Conservation (phyloP, 2,329 filamentous ascomycete genomes). For the Colletotrichum sp. region DNA sequence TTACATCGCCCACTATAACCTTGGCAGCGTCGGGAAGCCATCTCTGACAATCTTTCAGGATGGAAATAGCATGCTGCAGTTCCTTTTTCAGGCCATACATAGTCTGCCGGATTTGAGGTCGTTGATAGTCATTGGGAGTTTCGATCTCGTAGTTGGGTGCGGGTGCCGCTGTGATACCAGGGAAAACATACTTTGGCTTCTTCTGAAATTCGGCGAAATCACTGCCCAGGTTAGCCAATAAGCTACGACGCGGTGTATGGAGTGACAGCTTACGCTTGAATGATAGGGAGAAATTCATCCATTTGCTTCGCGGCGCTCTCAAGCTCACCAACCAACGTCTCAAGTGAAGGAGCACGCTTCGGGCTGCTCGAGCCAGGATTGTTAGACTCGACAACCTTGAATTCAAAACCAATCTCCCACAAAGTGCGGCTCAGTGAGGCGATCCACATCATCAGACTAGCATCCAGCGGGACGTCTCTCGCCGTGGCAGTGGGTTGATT, state of each 20-base stretch:
- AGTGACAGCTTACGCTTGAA: slow-evolving; percentile 22
- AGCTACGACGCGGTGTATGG: too few relatives aligned
- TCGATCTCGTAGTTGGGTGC: neutral
- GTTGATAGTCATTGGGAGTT: neutral
- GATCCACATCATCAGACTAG: slow-evolving; percentile 27
- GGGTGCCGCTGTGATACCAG: neutral
- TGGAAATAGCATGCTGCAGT: slow-evolving; percentile 22
- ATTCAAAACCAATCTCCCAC: neutral
- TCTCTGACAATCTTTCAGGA: slow-evolving; percentile 6
- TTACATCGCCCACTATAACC: neutral
- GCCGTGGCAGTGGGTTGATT: neutral
- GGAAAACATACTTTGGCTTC: neutral
- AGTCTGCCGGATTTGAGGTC: slow-evolving; percentile 23
- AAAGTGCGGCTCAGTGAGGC: slow-evolving; percentile 22
- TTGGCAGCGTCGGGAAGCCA: neutral
- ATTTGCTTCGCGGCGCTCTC: slow-evolving; percentile 21
- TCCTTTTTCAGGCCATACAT: slow-evolving; percentile 28
- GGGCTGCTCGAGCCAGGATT: neutral
- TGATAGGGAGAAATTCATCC: slow-evolving; percentile 23
- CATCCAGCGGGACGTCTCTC: slow-evolving; percentile 23
- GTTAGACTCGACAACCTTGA: neutral
- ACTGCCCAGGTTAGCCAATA: neutral
- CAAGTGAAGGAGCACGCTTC: neutral
- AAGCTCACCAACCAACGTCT: slow-evolving; percentile 1
- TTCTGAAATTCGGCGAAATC: slow-evolving; percentile 27